These are phyloP conservation scores for Pittosporum tobira DNA, from an alignment of 129 eudicot species.

Conservation along the genomic window DNA sequence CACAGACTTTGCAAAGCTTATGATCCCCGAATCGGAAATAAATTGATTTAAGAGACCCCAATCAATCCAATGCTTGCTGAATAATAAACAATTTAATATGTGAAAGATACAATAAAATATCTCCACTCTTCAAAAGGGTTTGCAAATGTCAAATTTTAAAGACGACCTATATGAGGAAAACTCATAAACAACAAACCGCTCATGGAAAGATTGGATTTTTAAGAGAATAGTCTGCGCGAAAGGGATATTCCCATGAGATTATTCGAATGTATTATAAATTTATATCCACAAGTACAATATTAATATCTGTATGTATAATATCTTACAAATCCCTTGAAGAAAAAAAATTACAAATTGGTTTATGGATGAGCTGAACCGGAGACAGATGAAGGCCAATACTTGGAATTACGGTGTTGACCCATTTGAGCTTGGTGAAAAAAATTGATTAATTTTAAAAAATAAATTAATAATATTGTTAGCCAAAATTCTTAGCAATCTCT, in stretches of 20 bases:
- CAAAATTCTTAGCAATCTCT: not conserved
- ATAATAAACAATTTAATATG: not conserved
- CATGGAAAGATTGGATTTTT: not conserved
- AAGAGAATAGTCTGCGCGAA: not conserved
- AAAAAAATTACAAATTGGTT: not conserved
- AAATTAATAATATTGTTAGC: not conserved
- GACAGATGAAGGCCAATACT: constrained; percentile 44
- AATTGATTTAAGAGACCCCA: not conserved
- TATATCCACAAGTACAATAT: not conserved
- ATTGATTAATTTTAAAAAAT: not conserved
- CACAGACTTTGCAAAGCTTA: not conserved
- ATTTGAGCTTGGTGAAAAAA: constrained; percentile 14
- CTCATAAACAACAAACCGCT: not conserved
- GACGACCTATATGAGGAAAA: too few relatives aligned
- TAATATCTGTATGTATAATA: not conserved
- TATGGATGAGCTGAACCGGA: constrained; percentile 28
- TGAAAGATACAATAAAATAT: not conserved
- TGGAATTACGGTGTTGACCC: constrained; percentile 35
- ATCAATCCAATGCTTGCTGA: not conserved
- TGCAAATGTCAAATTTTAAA: not conserved
- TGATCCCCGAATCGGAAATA: not conserved
- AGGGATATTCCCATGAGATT: not conserved
- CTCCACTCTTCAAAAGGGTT: not conserved
- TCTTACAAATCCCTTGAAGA: too few relatives aligned
- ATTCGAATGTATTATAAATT: not conserved